Evolutionary conservation across 2,329 filamentous ascomycete species (phyloP), one percentile per base, ranked within the genome.

Genomic region (Trichoderma brevicompactum): DNA sequence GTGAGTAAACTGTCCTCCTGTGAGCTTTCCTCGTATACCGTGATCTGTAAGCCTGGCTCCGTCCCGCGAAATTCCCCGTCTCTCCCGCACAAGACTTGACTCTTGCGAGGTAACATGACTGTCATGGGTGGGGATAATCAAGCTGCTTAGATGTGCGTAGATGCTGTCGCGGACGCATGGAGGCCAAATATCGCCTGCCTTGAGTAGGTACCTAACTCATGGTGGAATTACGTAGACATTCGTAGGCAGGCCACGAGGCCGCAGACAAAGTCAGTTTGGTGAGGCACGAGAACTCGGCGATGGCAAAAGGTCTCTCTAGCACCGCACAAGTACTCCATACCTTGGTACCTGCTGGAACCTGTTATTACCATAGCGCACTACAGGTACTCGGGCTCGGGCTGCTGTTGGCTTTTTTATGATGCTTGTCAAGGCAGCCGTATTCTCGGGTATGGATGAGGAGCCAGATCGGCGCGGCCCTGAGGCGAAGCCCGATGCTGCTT

Each of bases 201-300:
- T 61, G 55, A 28, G 17, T 12, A 40, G 23, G 23, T 28, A 28
- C 23, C 23, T 28, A 28, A 28, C 12, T 38, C 15, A 36, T 36
- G 23, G 36, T 7, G 32, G 38, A 60, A 53, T 65, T 65, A 65
- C 64, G 64, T 65, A 52, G 56, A 44, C 49, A 62, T 55, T 61
- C 52, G 64, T 50, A 59, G 40, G 48, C 55, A 53, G 55, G 55
- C 55, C 63, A 60, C 55, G 54, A 65, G 63, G 48, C 54, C 55
- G n/a, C 40, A 8, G 60, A n/a, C n/a, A 50, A 44, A 52, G 46
- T 60, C 54, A 40, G 55, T 46, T 50, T 32, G 41, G n/a, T 41
- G 38, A 49, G 56, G 64, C 56, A 60, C 64, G 56, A 49, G 64
- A 55, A 55, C 64, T 19, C n/a, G 17, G 10, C 23, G 49, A 38